These are phyloP conservation scores for Ganoderma leucocontextum DNA, from an alignment of 1,284 basidiomycete genomes.

Conservation along the genomic window DNA sequence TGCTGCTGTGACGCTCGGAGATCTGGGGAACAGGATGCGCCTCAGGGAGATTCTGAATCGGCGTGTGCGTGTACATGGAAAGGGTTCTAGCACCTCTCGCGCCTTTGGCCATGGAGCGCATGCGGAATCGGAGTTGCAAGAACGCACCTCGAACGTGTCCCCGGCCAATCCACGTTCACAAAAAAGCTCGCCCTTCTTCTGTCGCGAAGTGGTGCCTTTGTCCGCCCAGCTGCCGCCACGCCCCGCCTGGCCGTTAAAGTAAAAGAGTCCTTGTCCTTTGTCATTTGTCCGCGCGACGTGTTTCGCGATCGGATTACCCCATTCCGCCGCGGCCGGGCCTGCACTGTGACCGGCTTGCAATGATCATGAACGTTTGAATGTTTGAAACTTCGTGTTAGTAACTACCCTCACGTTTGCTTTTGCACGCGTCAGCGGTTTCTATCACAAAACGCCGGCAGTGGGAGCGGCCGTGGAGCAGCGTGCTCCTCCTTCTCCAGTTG, in stretches of 20 bases:
- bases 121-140: constrained; percentile 12
- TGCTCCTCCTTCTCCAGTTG: constrained; percentile 2
- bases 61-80: constrained; percentile 1
- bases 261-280: not conserved
- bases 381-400: not conserved
- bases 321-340: not conserved
- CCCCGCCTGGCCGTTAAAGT: not conserved
- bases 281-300: not conserved
- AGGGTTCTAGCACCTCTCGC: constrained; percentile 8
- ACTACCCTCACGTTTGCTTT: not conserved
- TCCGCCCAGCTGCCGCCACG: not conserved
- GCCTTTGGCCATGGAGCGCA: not conserved
- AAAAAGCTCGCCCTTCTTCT: not conserved
- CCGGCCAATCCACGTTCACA: constrained; percentile 11
- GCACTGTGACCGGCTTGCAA: not conserved
- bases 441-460: constrained; percentile 2
- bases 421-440: not conserved
- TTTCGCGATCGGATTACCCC: not conserved
- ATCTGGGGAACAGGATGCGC: not conserved
- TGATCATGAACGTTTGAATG: not conserved
- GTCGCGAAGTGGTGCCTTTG: constrained; percentile 4
- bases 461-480: not conserved
- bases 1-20: not conserved
- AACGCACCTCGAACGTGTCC: constrained; percentile 17
- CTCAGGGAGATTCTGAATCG: not conserved